phyloP scores from a whole-genome alignment of 345 rosid species.

The Pugionium dolabratum region DNA sequence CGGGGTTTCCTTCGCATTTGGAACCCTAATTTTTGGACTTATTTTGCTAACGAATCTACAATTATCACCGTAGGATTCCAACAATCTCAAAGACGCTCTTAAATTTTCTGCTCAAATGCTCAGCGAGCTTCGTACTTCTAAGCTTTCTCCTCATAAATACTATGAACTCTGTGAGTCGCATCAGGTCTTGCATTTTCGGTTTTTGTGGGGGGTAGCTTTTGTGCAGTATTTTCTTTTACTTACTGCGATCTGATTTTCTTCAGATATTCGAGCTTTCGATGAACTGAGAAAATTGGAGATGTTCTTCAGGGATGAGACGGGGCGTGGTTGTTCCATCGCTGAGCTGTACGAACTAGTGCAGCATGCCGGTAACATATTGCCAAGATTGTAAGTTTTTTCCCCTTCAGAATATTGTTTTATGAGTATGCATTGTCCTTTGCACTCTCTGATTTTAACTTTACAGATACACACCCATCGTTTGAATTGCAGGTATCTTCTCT shows the following conservation, averaged over 20 bases:
- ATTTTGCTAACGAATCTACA: conserved; percentile 6
- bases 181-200: background rate
- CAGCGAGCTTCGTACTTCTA: conserved; percentile 94
- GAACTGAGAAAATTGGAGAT: conserved; percentile 87
- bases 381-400: conserved; percentile 71
- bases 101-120: conserved; percentile 98
- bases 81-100: conserved; percentile 91
- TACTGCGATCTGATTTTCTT: conserved; percentile 20
- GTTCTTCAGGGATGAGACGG: conserved; percentile 85
- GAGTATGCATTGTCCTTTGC: conserved; percentile 4
- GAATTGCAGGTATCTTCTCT: conserved; percentile 76
- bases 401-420: conserved; percentile 3
- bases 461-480: background rate
- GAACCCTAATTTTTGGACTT: conserved; percentile 39
- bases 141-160: conserved; percentile 95
- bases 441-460: background rate
- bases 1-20: conserved; percentile 8
- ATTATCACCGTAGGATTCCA: conserved; percentile 62
- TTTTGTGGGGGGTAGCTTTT: too few species aligned
- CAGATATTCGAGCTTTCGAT: conserved; percentile 93
- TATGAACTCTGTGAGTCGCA: conserved; percentile 81
- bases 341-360: conserved; percentile 97
- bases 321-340: conserved; percentile 83
- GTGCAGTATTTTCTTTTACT: too few species aligned
- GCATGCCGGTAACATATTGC: conserved; percentile 98